Percentiles rank a stretch among this genome's conserved stretches.
These are phyloP conservation scores for Sarocladium strictum DNA, from an alignment of 2,329 filamentous ascomycete genomes.

Conservation along the genomic window DNA sequence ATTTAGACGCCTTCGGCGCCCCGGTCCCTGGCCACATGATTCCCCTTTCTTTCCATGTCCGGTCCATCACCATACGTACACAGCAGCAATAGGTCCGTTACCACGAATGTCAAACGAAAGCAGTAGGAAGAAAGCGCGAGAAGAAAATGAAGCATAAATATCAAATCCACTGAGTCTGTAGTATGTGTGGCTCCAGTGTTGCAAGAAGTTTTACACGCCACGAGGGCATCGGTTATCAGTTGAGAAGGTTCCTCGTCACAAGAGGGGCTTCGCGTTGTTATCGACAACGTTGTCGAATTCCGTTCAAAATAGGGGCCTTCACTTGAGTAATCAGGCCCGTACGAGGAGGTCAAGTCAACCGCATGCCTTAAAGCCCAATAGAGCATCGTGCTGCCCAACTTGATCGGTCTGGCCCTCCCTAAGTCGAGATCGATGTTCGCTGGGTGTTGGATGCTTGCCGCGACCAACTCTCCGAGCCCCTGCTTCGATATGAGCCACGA, in stretches of 20 bases:
- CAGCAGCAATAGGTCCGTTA: slow-evolving; percentile 4
- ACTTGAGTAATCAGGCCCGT: too few species aligned
- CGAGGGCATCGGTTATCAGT: background rate
- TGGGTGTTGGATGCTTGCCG: slow-evolving; percentile 17
- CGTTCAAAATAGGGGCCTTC: background rate
- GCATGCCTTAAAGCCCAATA: background rate
- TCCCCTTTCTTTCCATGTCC: background rate
- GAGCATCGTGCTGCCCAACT: background rate
- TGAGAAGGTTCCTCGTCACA: background rate
- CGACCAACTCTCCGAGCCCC: slow-evolving; percentile 35
- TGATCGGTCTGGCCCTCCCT: background rate
- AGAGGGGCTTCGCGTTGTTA: background rate
- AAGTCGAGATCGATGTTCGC: slow-evolving; percentile 5
- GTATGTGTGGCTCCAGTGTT: slow-evolving; percentile 4
- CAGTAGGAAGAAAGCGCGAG: background rate
- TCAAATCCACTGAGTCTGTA: slow-evolving; percentile 4
- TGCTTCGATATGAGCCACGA: slow-evolving; percentile 34
- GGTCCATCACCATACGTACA: background rate
- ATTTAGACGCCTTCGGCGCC: background rate
- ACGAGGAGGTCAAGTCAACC: background rate
- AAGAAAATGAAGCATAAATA: background rate
- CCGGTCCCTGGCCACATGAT: background rate
- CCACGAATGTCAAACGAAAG: background rate
- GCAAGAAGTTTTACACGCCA: slow-evolving; percentile 8
- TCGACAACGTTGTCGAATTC: background rate